These are phyloP conservation scores for Septoria linicola DNA, from an alignment of 2,329 filamentous ascomycete genomes.

Conservation along the genomic window DNA sequence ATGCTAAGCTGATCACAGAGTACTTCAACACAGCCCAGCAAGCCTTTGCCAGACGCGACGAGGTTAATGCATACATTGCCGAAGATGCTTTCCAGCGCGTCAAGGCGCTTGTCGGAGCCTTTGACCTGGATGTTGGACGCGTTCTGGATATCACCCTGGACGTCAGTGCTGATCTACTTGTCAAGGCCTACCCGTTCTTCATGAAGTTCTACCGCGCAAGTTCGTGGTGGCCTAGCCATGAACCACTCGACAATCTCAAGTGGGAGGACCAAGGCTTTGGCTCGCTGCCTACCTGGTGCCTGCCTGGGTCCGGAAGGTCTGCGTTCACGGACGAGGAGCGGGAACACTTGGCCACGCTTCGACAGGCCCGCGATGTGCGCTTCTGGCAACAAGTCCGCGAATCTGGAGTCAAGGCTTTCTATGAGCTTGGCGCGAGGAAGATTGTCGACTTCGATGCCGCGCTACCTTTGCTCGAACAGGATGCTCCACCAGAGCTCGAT, in stretches of 20 bases:
- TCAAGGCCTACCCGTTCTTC: constrained; percentile 92
- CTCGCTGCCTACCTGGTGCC: constrained; percentile 81
- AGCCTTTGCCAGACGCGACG: constrained; percentile 56
- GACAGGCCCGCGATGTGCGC: constrained; percentile 64
- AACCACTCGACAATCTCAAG: constrained; percentile 52
- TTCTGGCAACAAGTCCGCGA: constrained; percentile 84
- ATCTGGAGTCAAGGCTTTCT: constrained; percentile 78
- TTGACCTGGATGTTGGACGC: constrained; percentile 92
- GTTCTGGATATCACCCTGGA: constrained; percentile 93
- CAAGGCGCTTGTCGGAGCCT: constrained; percentile 92
- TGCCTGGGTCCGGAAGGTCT: constrained; percentile 67
- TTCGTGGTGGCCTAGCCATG: constrained; percentile 89
- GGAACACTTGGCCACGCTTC: constrained; percentile 55
- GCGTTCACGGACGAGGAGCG: constrained; percentile 68
- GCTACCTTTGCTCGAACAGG: constrained; percentile 31
- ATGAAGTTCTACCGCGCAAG: constrained; percentile 87
- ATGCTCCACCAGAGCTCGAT: constrained; percentile 35
- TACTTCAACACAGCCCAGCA: constrained; percentile 81
- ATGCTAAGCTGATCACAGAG: constrained; percentile 93
- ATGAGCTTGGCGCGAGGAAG: constrained; percentile 76
- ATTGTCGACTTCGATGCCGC: constrained; percentile 58
- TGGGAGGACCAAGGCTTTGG: constrained; percentile 53
- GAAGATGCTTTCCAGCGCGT: constrained; percentile 86
- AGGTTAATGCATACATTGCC: constrained; percentile 74
- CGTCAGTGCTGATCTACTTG: constrained; percentile 87